Evolutionary conservation across 805 yeast genomes (phyloP), one percentile per base, ranked within the genome.

Genomic region (Tetrapisispora arboricola): DNA sequence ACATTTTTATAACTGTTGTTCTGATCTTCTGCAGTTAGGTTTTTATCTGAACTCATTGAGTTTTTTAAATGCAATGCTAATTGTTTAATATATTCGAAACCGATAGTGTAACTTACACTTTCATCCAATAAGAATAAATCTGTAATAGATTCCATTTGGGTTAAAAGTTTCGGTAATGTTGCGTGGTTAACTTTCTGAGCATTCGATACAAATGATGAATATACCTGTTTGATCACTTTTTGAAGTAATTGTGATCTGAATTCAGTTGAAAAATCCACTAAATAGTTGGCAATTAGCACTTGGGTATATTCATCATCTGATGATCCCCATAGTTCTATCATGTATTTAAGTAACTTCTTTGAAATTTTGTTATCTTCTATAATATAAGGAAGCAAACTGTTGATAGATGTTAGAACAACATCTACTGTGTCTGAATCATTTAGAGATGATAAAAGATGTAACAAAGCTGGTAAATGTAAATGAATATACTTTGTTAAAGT

Each of bases 41-140:
- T 33, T 41, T 68, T 68, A 64, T 78, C 74, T 53, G 85, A 78
- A 49, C 73, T 80, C 51, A 84, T 78, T 55, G 84, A 76, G 58
- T 77, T 77, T 68, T 96, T 80, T 51, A 92, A 72, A 56, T 90
- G 96, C 43, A 92, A 78, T 6, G 97, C 97, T 57, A 88, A 71
- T 62, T 90, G 96, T 66, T 97, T 80, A 39, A 92, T 72, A 55
- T 76, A 87, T 60, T 90, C 96, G 60, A 90, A 92, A 1, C 96
- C 96, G 49, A 82, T 68, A 61, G 85, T 94, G 60, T 87, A 92
- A 6, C 95, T 75, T 39, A 80, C 63, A 16, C 66, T 68, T 50
- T 77, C 77, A 60, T 88, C 90, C 46, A 85, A 68, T 9, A 81
- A 81, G 55, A 78, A 92, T 46, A 92, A 67, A 53, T 83, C 88